Percentiles rank a stretch among this genome's conserved stretches.
Conservation (phyloP, 805 yeast species). For the Yamadazyma tumulicola region DNA sequence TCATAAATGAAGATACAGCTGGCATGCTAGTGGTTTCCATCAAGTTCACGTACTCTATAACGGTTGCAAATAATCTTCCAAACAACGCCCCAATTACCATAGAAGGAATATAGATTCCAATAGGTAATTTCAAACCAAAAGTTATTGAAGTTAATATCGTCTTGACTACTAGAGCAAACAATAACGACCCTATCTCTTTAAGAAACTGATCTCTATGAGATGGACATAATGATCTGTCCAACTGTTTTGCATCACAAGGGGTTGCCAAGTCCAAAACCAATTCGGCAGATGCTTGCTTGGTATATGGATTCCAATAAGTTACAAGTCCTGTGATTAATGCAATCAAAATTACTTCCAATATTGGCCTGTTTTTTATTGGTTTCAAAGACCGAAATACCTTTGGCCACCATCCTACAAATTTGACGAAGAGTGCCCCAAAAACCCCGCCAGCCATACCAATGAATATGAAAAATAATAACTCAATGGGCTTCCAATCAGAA, state of each 20-base stretch:
- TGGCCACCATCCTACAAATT: slow-evolving; percentile 47
- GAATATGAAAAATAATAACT: slow-evolving; percentile 41
- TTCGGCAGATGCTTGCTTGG: slow-evolving; percentile 48
- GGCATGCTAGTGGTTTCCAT: not conserved
- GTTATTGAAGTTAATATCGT: slow-evolving; percentile 47
- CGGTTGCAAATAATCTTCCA: slow-evolving; percentile 49
- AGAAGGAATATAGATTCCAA: slow-evolving; percentile 61
- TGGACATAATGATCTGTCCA: slow-evolving; percentile 29
- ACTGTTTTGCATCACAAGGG: slow-evolving; percentile 39
- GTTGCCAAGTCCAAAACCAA: slow-evolving; percentile 48
- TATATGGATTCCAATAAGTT: slow-evolving; percentile 48
- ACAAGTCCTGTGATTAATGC: slow-evolving; percentile 44
- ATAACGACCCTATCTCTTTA: slow-evolving; percentile 29
- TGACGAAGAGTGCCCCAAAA: slow-evolving; percentile 49
- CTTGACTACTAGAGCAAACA: slow-evolving; percentile 43
- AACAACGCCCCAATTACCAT: slow-evolving; percentile 63
- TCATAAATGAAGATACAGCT: slow-evolving; percentile 10
- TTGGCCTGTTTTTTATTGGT: slow-evolving; percentile 36
- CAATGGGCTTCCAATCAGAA: slow-evolving; percentile 51
- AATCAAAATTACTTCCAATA: slow-evolving; percentile 43
- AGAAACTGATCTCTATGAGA: slow-evolving; percentile 21
- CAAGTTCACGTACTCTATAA: slow-evolving; percentile 29
- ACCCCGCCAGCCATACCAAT: slow-evolving; percentile 54
- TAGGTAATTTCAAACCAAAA: slow-evolving; percentile 56
- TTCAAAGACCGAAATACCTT: slow-evolving; percentile 29